Evolutionary conservation across 2,329 filamentous ascomycete genomes (phyloP).

Genomic region (Clathrospora elynae): DNA sequence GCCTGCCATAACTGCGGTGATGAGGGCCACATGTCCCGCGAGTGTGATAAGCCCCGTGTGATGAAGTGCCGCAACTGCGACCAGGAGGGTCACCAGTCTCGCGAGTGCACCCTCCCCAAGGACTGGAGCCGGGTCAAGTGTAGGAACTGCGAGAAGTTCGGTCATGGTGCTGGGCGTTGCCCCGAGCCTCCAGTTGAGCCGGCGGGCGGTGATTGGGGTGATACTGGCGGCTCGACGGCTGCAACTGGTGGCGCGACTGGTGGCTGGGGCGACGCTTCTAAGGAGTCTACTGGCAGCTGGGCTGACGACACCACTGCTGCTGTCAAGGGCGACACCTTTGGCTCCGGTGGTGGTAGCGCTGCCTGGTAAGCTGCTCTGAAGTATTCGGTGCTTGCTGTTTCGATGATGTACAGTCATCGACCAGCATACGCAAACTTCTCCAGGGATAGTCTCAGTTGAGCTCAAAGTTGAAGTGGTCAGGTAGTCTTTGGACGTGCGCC

Average conservation of each 20-base stretch:
- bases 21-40: conserved; percentile 33
- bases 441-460: conserved; percentile 3
- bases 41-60: conserved; percentile 36
- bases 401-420: background rate
- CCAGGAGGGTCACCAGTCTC: conserved; percentile 62
- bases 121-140: conserved; percentile 65
- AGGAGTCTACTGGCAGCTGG: conserved; percentile 22
- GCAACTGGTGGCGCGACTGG: conserved; percentile 19
- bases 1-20: conserved; percentile 38
- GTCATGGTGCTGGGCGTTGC: conserved; percentile 52
- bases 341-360: conserved; percentile 5
- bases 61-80: conserved; percentile 66
- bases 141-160: conserved; percentile 58
- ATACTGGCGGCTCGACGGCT: conserved; percentile 22
- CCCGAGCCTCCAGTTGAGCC: conserved; percentile 38
- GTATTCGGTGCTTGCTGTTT: conserved; percentile 4
- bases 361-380: conserved; percentile 13
- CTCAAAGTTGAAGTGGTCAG: background rate
- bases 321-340: conserved; percentile 15
- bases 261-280: conserved; percentile 29
- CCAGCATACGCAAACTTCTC: conserved; percentile 4
- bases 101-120: conserved; percentile 60
- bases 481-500: background rate
- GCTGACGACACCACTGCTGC: conserved; percentile 20
- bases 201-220: conserved; percentile 29